phyloP scores from a whole-genome alignment of 2,329 filamentous ascomycete genomes.

The Corinectria fuckeliana region DNA sequence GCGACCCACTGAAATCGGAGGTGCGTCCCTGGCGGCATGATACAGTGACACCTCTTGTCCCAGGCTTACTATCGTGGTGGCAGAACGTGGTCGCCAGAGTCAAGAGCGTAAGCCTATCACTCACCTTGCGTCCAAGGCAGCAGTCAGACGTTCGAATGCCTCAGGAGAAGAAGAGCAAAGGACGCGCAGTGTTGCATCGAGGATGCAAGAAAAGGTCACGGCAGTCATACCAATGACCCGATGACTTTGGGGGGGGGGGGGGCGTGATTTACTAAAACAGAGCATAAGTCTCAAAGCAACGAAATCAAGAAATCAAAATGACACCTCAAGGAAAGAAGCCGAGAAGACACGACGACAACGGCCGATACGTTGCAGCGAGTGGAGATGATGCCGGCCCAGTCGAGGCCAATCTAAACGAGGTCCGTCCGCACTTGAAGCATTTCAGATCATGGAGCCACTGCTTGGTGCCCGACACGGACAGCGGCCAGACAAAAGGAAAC shows the following conservation, averaged over 20 bases:
- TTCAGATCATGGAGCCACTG: neutral
- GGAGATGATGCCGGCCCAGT: neutral
- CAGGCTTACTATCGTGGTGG: neutral
- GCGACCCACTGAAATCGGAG: neutral
- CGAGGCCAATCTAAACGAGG: neutral
- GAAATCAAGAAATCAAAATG: neutral
- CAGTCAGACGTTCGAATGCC: neutral
- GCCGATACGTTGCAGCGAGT: neutral
- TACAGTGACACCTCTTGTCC: neutral
- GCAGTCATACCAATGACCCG: neutral
- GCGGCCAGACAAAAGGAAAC: neutral
- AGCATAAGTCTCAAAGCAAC: neutral
- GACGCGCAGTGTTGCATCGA: neutral
- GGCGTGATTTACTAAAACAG: neutral
- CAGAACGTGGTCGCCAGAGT: neutral
- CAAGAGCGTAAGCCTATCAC: neutral
- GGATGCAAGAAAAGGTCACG: neutral
- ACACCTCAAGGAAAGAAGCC: neutral
- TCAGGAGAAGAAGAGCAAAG: neutral
- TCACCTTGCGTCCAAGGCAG: neutral
- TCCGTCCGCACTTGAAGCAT: neutral
- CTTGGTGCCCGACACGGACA: neutral
- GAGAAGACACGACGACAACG: neutral
- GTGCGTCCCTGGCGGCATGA: neutral
- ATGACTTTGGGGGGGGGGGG: neutral